Evolutionary conservation across 306 rosid species (phyloP).

Genomic region (Pyrus communis): DNA sequence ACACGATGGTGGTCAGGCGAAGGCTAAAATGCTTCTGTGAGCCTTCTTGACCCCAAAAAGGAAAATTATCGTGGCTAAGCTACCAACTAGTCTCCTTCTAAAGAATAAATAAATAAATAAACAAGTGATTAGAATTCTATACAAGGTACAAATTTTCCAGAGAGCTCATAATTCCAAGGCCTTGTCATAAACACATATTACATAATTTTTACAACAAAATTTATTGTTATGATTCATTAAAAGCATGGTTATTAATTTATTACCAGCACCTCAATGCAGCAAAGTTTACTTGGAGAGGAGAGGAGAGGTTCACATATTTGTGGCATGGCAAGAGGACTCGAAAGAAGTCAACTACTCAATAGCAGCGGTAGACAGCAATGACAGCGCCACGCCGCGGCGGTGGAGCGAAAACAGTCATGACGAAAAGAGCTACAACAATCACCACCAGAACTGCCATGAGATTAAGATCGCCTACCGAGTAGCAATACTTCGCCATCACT

Average conservation of each 20-base stretch:
- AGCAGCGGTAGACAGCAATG: constrained; percentile 6
- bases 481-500: constrained; percentile 21
- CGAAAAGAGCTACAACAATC: constrained; percentile 12
- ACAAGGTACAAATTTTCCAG: no score
- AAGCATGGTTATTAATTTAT: neutral
- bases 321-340: neutral
- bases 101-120: no score
- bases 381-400: neutral
- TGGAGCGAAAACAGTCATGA: constrained; percentile 11
- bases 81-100: no score
- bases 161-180: neutral
- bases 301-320: no score
- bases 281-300: neutral
- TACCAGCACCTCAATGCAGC: neutral
- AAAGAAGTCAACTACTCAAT: neutral
- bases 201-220: neutral
- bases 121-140: no score
- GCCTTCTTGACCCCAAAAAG: no score
- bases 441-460: constrained; percentile 11
- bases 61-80: no score
- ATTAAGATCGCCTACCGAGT: neutral
- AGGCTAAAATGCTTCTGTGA: no score
- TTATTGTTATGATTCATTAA: neutral
- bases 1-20: no score
- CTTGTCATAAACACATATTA: neutral